Evolutionary conservation across 2,329 filamentous ascomycete genomes (phyloP), one percentile per base, ranked within the genome.

Genomic region (Xylaria sp.): DNA sequence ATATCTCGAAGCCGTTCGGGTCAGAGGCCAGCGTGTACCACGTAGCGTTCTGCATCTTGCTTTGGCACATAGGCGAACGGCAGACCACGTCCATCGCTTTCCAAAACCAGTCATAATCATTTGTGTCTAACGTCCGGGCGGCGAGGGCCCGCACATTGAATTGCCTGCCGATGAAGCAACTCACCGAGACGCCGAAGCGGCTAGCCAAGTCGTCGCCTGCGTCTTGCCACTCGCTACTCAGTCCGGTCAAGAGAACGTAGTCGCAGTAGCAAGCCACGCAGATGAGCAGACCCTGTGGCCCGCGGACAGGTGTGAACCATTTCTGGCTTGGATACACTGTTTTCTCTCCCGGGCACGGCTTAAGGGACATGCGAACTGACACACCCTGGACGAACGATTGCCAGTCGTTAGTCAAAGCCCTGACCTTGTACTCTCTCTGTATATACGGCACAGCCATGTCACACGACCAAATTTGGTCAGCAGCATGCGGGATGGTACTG

Each of bases 231-330:
- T 8, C 5, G 15, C 31, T 51, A 12, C 64, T 56, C 57, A 65
- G 61, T 4, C 58, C 62, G 3, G 56, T 68, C 1, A 66, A 12
- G 9, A 70, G 57, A 28, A 70, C 9, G 39, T 65, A 70, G 46
- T 70, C 68, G 52, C 46, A 68, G 62, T 64, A 70, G 31, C 68
- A 70, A 5, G 46, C 33, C 6, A n/a, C 36, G 46, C 68, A 70
- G n/a, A 64, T 62, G n/a, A 70, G 65, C 12, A 70, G 49, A 6
- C 68, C 68, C 3, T 58, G 25, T 12, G 68, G 64, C 1, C 66
- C 65, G 3, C 55, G 10, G 25, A 63, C 28, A 1, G 68, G 68
- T 23, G 65, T 70, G 59, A 65, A 70, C 61, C 61, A 70, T 48
- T 46, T 49, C 12, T 15, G 63, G 36, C 23, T 43, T 1, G 68